Evolutionary conservation across 202 grass and related monocot species (phyloP).

Genomic region (Brachypodium distachyon): DNA sequence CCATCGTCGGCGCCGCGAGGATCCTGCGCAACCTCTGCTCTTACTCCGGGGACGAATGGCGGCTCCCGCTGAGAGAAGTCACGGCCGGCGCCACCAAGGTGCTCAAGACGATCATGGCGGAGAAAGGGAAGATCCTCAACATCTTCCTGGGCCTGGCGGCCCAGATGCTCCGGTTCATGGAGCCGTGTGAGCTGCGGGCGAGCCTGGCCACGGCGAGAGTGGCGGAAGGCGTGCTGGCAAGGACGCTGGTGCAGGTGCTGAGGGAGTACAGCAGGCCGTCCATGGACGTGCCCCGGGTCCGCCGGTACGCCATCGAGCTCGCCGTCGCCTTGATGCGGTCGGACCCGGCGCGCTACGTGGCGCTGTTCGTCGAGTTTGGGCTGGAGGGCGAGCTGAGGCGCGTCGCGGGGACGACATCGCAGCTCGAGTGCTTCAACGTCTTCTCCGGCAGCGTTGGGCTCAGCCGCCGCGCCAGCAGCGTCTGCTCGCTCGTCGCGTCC

Average conservation of each 20-base stretch:
- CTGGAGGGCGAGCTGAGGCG: not conserved
- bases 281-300: conserved; percentile 14
- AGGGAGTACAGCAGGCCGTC: not conserved
- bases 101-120: conserved; percentile 39
- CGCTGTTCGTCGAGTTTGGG: conserved; percentile 18
- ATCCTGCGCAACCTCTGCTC: conserved; percentile 34
- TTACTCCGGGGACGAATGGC: conserved; percentile 22
- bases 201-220: not conserved
- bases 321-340: conserved; percentile 29
- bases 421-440: conserved; percentile 44
- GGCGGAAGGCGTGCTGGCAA: conserved; percentile 5
- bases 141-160: conserved; percentile 28
- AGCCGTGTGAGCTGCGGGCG: not conserved
- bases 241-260: conserved; percentile 25
- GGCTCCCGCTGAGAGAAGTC: conserved; percentile 14
- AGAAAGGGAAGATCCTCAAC: conserved; percentile 37
- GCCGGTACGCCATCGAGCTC: conserved; percentile 35
- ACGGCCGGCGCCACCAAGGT: conserved; percentile 20
- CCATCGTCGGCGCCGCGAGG: conserved; percentile 20
- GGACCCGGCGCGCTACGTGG: conserved; percentile 5
- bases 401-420: conserved; percentile 12
- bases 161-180: conserved; percentile 39
- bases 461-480: conserved; percentile 8
- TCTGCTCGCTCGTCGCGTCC: conserved; percentile 23
- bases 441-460: conserved; percentile 88